These are phyloP conservation scores for Penicillium desertorum DNA, from an alignment of 495 filamentous ascomycete species.

Conservation along the genomic window DNA sequence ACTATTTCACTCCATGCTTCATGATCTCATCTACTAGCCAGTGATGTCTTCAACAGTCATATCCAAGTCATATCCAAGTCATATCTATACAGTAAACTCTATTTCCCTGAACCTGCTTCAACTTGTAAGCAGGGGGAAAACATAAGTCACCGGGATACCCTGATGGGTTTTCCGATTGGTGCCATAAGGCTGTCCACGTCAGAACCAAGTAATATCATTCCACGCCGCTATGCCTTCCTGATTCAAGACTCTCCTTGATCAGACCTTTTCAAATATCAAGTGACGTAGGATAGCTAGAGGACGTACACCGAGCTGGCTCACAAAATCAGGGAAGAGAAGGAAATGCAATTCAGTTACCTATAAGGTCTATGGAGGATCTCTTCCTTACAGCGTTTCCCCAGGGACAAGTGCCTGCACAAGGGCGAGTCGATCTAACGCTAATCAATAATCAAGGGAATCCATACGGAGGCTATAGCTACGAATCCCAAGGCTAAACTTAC, in stretches of 20 bases:
- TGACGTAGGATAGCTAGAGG: not conserved
- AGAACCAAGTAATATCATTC: conserved; percentile 10
- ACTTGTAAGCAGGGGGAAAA: not conserved
- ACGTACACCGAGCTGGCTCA: not conserved
- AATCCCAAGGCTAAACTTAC: not conserved
- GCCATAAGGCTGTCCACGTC: conserved; percentile 1
- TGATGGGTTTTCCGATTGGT: conserved; percentile 12
- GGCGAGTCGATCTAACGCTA: conserved; percentile 6
- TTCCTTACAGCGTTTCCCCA: conserved; percentile 9
- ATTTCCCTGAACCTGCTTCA: not conserved
- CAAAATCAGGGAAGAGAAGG: not conserved
- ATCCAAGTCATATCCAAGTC: not conserved
- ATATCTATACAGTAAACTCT: conserved; percentile 4
- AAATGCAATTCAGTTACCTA: not conserved
- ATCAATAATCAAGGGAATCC: conserved; percentile 12
- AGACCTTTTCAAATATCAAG: not conserved
- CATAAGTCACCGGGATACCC: not conserved
- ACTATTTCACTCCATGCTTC: no score
- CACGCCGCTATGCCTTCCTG: not conserved
- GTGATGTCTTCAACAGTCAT: no score
- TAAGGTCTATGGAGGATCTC: not conserved
- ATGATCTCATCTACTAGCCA: no score
- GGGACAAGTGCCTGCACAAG: conserved; percentile 3
- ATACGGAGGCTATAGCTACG: not conserved
- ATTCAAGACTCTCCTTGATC: not conserved